Evolutionary conservation across 1,139 yeast species (phyloP).

Genomic region (Taphrina pruni): DNA sequence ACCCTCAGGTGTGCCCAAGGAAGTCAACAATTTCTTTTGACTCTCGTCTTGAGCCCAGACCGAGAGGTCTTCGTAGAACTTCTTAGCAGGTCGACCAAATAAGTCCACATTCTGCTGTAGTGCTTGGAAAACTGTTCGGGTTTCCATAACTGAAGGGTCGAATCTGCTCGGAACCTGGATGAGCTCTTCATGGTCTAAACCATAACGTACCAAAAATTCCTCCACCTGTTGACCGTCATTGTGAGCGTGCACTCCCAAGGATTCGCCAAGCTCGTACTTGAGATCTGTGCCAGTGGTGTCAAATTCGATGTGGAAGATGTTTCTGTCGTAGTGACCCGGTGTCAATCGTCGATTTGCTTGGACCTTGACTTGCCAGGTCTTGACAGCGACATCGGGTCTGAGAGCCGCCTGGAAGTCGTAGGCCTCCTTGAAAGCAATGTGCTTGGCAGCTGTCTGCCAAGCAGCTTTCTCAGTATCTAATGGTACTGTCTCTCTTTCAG

Average conservation of each 20-base stretch:
- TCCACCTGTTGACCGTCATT: slow-evolving; percentile 70
- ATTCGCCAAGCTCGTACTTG: slow-evolving; percentile 93
- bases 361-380: slow-evolving; percentile 85
- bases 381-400: slow-evolving; percentile 89
- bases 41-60: slow-evolving; percentile 71
- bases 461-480: slow-evolving; percentile 58
- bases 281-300: slow-evolving; percentile 90
- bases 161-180: slow-evolving; percentile 78
- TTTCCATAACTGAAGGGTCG: slow-evolving; percentile 62
- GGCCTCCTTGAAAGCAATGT: slow-evolving; percentile 81
- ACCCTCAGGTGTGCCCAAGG: slow-evolving; percentile 77
- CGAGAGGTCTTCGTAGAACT: slow-evolving; percentile 84
- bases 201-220: slow-evolving; percentile 72
- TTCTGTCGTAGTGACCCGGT: slow-evolving; percentile 88
- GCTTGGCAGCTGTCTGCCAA: slow-evolving; percentile 67
- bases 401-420: slow-evolving; percentile 62
- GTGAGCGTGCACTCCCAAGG: slow-evolving; percentile 92
- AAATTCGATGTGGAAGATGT: slow-evolving; percentile 95
- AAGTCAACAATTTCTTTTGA: slow-evolving; percentile 67
- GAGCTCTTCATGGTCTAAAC: slow-evolving; percentile 69
- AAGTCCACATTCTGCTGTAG: slow-evolving; percentile 81
- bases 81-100: slow-evolving; percentile 94
- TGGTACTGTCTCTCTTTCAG: slow-evolving; percentile 50
- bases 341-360: slow-evolving; percentile 91
- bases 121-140: slow-evolving; percentile 81